Evolutionary conservation across 2,329 filamentous ascomycete species (phyloP).

Genomic region (Epichloe bromicola): DNA sequence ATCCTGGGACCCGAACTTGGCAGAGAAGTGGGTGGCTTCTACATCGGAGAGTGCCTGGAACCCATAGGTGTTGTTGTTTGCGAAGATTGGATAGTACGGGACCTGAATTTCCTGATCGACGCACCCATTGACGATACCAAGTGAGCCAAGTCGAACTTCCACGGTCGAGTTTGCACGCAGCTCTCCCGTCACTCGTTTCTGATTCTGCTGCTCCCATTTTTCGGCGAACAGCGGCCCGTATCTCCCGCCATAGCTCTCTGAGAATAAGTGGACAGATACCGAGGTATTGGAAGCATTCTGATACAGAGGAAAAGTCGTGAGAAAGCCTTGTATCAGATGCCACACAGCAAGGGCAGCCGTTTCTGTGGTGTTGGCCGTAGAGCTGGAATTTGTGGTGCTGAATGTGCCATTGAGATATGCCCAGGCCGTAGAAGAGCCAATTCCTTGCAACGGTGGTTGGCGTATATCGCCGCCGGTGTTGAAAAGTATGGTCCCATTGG

Average conservation of each 20-base stretch:
- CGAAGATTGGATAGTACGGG: conserved; percentile 43
- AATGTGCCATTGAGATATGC: conserved; percentile 52
- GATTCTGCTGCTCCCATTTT: conserved; percentile 49
- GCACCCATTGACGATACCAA: conserved; percentile 61
- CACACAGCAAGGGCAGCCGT: conserved; percentile 47
- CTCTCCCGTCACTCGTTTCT: conserved; percentile 35
- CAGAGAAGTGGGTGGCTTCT: conserved; percentile 32
- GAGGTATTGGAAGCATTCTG: conserved; percentile 34
- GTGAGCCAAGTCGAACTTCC: conserved; percentile 45
- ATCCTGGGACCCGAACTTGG: conserved; percentile 15
- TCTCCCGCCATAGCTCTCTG: conserved; percentile 58
- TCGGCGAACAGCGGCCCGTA: conserved; percentile 55
- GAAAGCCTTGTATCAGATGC: conserved; percentile 51
- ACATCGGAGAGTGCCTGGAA: conserved; percentile 42
- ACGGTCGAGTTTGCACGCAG: conserved; percentile 37
- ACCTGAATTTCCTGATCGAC: conserved; percentile 52
- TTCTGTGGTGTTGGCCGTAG: conserved; percentile 42
- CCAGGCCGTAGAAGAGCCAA: conserved; percentile 13
- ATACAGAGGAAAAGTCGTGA: conserved; percentile 45
- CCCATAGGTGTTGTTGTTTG: conserved; percentile 52
- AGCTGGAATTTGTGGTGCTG: conserved; percentile 33
- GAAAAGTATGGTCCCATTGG: conserved; percentile 45
- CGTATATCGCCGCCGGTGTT: conserved; percentile 24
- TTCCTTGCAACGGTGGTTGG: conserved; percentile 12
- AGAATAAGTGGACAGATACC: conserved; percentile 50